Evolutionary conservation across 1,284 basidiomycete species (phyloP), one percentile per base, ranked within the genome.

Genomic region (Cutaneotrichosporon sp.): DNA sequence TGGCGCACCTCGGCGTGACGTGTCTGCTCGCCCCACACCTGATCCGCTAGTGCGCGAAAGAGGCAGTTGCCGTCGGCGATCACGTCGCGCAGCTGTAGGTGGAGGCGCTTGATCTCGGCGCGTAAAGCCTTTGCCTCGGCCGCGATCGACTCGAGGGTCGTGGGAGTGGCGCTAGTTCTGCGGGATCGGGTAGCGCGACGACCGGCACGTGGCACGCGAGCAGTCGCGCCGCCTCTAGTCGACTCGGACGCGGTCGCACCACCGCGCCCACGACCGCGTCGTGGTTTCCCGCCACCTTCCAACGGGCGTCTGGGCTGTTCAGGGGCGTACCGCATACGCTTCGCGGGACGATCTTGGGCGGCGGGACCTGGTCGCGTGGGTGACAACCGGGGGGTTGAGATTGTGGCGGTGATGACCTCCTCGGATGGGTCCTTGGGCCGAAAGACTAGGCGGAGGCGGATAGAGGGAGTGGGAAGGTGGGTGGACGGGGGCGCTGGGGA

Each of bases 11-110:
- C 74, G 29, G 58, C 64, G 54, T 78, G 74, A 4, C 72, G 67
- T 47, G 68, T 70, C 63, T 73, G 67, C 11, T 69, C 68, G 50
- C 76, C 76, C 66, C 71, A 78, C 5, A 76, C 66, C 60, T 78
- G 76, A 58, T 76, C 74, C 8, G 67, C 68, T 42, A 78, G 54
- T 3, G 72, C 72, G 47, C 76, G 62, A 61, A 78, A 78, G 24
- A 76, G 60, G 58, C 76, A 78, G 61, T 78, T 78, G 18, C 76
- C 76, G 65, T 78, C 76, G 31, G 73, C 74, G n/a, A 70, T 66
- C 1, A 78, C 73, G 56, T 78, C 74, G 18, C 76, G 66, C 54
- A 78, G 62, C 4, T 46, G 53, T 25, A 78, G 64, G 7, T 67
- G 67, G 22, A 78, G 53, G 13, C 76, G 66, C 13, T 63, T 29